Conservation (phyloP, 2,329 filamentous ascomycete species). For the Colletotrichum melonis region DNA sequence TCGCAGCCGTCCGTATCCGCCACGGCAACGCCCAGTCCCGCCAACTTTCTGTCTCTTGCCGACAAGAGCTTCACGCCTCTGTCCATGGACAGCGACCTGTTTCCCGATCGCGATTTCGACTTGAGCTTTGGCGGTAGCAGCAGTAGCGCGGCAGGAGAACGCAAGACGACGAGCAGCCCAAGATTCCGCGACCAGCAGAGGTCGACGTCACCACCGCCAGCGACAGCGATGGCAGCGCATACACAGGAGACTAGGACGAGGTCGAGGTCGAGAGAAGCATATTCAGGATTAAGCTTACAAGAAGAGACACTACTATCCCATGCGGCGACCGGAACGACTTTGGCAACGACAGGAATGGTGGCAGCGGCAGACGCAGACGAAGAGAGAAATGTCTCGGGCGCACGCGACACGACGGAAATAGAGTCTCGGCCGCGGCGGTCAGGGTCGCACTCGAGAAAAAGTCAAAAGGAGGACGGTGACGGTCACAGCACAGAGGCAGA, state of each 20-base stretch:
- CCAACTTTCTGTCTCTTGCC: constrained; percentile 39
- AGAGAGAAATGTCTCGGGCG: constrained; percentile 31
- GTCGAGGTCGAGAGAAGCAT: neutral
- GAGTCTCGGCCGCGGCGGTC: neutral
- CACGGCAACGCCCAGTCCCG: constrained; percentile 32
- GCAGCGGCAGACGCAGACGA: constrained; percentile 4
- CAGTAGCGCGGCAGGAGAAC: neutral
- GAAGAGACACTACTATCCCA: neutral
- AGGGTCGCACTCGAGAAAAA: neutral
- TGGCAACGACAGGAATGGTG: neutral
- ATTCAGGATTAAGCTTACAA: neutral
- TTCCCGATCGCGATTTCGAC: constrained; percentile 16
- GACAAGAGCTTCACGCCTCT: constrained; percentile 45
- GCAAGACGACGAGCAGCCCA: neutral
- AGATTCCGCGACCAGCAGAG: neutral
- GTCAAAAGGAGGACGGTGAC: neutral
- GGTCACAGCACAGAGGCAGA: neutral
- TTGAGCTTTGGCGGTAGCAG: neutral
- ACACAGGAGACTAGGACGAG: neutral
- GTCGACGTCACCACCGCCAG: neutral
- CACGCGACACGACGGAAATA: constrained; percentile 9
- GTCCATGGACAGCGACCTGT: constrained; percentile 42
- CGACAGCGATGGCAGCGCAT: neutral
- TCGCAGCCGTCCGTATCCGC: constrained; percentile 36
- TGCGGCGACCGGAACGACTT: neutral